Percentiles rank a stretch among this genome's conserved stretches.
These are phyloP conservation scores for Globisporangium nunn DNA, from an alignment of 352 stramenopile genomes.

Conservation along the genomic window DNA sequence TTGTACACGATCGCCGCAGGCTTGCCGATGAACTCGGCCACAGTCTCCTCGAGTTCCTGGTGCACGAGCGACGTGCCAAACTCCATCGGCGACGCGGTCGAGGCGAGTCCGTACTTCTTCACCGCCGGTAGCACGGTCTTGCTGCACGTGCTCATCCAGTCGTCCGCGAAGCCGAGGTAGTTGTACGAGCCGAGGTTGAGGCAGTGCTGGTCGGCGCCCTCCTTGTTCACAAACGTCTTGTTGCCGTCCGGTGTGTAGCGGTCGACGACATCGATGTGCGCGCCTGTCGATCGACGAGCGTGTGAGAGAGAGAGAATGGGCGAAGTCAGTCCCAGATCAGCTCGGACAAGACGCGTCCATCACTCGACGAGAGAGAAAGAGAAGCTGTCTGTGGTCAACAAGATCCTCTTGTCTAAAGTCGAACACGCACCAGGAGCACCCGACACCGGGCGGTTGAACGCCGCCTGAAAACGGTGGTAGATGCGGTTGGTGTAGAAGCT, in stretches of 20 bases:
- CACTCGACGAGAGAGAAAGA: background rate
- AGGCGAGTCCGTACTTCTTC: constrained; percentile 46
- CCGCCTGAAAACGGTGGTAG: constrained; percentile 88
- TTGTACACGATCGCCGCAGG: constrained; percentile 96
- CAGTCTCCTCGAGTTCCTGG: constrained; percentile 74
- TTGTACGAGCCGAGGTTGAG: constrained; percentile 95
- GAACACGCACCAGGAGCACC: constrained; percentile 17
- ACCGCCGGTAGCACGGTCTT: constrained; percentile 63
- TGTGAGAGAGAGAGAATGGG: background rate
- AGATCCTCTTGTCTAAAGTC: no score
- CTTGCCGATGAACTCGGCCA: constrained; percentile 94
- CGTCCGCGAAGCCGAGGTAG: constrained; percentile 96
- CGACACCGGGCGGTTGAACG: constrained; percentile 30
- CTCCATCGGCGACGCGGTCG: constrained; percentile 21
- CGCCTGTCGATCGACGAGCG: constrained; percentile 9
- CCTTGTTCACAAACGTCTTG: constrained; percentile 21
- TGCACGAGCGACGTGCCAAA: constrained; percentile 72
- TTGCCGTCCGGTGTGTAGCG: constrained; percentile 37
- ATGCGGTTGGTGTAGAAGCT: constrained; percentile 93
- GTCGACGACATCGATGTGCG: constrained; percentile 86
- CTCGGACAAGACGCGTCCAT: background rate
- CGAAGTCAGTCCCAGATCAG: background rate
- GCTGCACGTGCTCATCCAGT: constrained; percentile 90
- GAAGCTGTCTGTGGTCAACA: background rate
- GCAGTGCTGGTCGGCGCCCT: constrained; percentile 29